Percentiles rank a stretch among this genome's conserved stretches.
Conservation (phyloP, 2,329 filamentous ascomycete species). For the Clarireedia homoeocarpa region DNA sequence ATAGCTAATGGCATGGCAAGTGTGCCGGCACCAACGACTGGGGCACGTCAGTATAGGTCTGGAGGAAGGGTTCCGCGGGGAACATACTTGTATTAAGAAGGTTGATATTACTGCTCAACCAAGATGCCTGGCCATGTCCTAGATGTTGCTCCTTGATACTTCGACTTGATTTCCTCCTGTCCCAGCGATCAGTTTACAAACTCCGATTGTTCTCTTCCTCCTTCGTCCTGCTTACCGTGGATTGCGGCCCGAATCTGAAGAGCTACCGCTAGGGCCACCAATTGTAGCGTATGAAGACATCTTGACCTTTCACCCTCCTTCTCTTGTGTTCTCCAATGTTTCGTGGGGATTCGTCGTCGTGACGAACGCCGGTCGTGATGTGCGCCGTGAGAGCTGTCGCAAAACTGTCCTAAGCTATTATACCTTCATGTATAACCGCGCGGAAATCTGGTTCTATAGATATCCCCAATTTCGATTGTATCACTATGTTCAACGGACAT, state of each 20-base stretch:
- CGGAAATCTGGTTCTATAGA: too few species aligned
- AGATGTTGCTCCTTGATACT: constrained; percentile 60
- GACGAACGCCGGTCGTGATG: not conserved
- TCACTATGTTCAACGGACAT: too few species aligned
- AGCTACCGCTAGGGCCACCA: constrained; percentile 16
- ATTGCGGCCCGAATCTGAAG: constrained; percentile 22
- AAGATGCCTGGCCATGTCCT: constrained; percentile 66
- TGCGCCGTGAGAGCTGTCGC: not conserved
- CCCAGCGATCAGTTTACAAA: constrained; percentile 1
- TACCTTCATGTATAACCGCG: too few species aligned
- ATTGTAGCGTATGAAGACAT: constrained; percentile 27
- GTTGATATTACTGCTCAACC: constrained; percentile 88
- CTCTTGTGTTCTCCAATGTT: not conserved
- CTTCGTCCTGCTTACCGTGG: constrained; percentile 14
- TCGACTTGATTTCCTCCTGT: constrained; percentile 22
- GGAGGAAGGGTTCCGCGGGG: constrained; percentile 6
- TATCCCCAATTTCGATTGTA: too few species aligned
- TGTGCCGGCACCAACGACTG: constrained; percentile 88
- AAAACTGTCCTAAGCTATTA: not conserved
- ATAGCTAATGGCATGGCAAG: constrained; percentile 83
- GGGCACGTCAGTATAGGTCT: constrained; percentile 15
- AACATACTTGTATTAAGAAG: constrained; percentile 85
- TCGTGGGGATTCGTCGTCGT: not conserved
- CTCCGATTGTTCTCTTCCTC: not conserved
- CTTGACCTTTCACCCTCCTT: not conserved